Evolutionary conservation across 768 basidiomycete species (phyloP).

Genomic region (Cystobasidium ongulense): DNA sequence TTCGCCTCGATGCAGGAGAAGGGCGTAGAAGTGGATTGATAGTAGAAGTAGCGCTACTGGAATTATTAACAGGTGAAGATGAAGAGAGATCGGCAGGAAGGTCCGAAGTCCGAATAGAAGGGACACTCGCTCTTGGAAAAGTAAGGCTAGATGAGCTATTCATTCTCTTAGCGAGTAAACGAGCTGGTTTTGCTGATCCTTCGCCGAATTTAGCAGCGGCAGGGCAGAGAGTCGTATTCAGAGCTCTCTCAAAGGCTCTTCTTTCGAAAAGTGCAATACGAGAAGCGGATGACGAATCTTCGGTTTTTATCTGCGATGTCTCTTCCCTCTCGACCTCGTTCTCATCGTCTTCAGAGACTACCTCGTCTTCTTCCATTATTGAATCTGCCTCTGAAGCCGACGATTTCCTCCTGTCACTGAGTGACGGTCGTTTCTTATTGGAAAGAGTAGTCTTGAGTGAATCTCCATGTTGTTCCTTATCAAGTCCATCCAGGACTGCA

Average conservation of each 20-base stretch:
- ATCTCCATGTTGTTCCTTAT: background rate
- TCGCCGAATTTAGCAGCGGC: slow-evolving; percentile 8
- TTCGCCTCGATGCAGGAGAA: background rate
- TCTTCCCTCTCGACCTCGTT: background rate
- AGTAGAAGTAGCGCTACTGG: background rate
- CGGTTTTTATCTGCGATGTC: background rate
- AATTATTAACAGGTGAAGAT: background rate
- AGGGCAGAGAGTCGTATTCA: slow-evolving; percentile 25
- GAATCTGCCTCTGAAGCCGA: background rate
- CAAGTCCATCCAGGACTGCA: slow-evolving; percentile 1
- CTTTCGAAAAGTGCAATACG: background rate
- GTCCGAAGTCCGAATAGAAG: background rate
- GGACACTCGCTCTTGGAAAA: background rate
- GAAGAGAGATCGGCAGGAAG: background rate
- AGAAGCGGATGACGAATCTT: background rate
- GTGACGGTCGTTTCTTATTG: background rate
- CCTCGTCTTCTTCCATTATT: background rate
- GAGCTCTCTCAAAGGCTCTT: background rate
- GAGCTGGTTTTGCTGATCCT: background rate
- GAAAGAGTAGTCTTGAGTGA: background rate
- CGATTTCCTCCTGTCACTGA: background rate
- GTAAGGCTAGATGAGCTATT: background rate
- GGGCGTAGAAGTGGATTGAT: background rate
- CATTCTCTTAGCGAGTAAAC: background rate
- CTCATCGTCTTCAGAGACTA: background rate